phyloP scores from a whole-genome alignment of 129 eudicot genomes.

The Oenanthe sinensis region DNA sequence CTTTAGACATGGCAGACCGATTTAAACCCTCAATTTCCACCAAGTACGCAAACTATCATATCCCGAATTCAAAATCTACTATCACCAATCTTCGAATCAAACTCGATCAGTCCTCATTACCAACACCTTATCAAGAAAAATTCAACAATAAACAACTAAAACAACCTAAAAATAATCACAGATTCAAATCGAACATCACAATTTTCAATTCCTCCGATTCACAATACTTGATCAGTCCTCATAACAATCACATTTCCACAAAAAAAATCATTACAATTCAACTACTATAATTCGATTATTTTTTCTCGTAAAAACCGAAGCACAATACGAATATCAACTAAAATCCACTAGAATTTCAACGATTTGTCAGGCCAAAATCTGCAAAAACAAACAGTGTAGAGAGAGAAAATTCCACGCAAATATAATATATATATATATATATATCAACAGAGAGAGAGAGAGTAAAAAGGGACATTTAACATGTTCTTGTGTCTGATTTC shows the following conservation, averaged over 20 bases:
- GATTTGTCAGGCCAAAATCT: not conserved
- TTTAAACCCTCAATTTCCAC: slow-evolving; percentile 15
- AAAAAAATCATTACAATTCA: not conserved
- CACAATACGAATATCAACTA: not conserved
- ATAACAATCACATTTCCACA: not conserved
- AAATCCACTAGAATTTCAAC: not conserved
- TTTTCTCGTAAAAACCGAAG: not conserved
- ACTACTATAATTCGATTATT: not conserved
- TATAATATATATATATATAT: not conserved
- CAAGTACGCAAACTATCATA: not conserved
- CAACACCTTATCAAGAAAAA: not conserved
- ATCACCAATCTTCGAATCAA: slow-evolving; percentile 12
- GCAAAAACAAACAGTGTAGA: slow-evolving; percentile 2
- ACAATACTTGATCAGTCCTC: not conserved
- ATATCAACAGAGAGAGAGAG: not conserved
- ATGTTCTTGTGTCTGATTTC: not conserved
- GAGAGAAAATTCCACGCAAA: not conserved
- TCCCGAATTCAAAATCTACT: slow-evolving; percentile 13
- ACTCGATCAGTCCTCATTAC: slow-evolving; percentile 17
- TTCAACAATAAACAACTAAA: not conserved
- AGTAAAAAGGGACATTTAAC: not conserved
- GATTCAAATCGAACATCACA: not conserved
- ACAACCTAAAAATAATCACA: not conserved
- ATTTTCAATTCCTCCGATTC: not conserved
- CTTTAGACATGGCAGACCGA: slow-evolving; percentile 51